A percentile compares a stretch with the other conserved stretches of the same genome.
Conservation (phyloP, 2,329 filamentous ascomycete genomes). For the Hypoxylon sp. region DNA sequence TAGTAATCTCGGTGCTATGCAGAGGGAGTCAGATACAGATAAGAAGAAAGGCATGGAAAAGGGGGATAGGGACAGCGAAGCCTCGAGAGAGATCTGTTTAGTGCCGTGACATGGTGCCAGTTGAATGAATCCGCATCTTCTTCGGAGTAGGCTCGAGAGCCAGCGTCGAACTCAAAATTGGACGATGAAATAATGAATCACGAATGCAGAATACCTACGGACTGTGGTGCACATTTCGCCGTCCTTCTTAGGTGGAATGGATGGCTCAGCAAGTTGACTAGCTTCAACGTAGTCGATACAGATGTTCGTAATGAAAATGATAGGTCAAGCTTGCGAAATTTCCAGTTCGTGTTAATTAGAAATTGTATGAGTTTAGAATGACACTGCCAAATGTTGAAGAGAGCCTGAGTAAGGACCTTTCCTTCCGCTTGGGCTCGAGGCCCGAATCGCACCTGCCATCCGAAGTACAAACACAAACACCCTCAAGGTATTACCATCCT, state of each 20-base stretch:
- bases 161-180: not conserved
- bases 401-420: conserved; percentile 7
- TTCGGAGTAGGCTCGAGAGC: not conserved
- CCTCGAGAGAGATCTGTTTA: not conserved
- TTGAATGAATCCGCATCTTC: not conserved
- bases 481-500: not conserved
- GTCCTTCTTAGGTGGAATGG: not conserved
- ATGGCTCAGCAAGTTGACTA: not conserved
- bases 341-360: not conserved
- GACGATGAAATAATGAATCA: not conserved
- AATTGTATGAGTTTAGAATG: not conserved
- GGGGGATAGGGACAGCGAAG: not conserved
- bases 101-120: not conserved
- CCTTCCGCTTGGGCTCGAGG: conserved; percentile 7
- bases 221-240: conserved; percentile 28
- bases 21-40: not conserved
- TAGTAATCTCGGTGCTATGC: not conserved
- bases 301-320: not conserved
- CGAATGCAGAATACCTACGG: conserved; percentile 26
- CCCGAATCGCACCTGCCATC: conserved; percentile 6
- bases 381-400: no score
- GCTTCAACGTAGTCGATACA: not conserved
- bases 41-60: not conserved
- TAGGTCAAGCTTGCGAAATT: not conserved
- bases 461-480: conserved; percentile 14